Base-by-base conservation (phyloP, 768 basidiomycete species). In the Boletus sp. region DNA sequence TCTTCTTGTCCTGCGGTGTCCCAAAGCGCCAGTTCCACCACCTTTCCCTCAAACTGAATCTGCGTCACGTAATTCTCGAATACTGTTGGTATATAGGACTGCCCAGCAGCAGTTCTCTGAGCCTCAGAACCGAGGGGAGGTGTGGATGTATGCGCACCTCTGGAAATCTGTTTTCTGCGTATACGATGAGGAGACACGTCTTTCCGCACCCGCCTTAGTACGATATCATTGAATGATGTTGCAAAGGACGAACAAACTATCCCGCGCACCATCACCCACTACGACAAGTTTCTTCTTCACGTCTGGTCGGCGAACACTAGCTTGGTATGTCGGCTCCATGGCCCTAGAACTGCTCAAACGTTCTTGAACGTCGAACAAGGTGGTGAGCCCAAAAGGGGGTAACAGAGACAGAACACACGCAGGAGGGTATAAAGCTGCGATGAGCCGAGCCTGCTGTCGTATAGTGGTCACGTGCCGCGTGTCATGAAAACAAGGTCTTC, bases 1-100 rank as follows among this genome's bases (percentile, higher is more conserved):
- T 98, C 94, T 73, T 98, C 94, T 70, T 97, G 94, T 27, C 94
- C 94, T 1, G 94, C 94, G 1, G 94, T 98, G 73, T 98, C 94
- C 93, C 96, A 99, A 17, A 99, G 79, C n/a, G 97, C 96, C 40
- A 99, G 82, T 66, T 97, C 93, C 57, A 99, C 85, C 19, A 90
- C 77, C 73, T 93, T 94, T 52, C 88, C 86, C 25, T 95, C 93
- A 64, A 88, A 92, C 46, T 83, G 77, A 35, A 94, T 88, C 59
- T 89, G 85, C 13, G 90, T 92, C 51, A 93, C 90, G 65, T 93
- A 94, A 79, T 93, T 94, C 72, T 95, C 93, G 69, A 95, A 95
- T 10, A 95, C 93, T 21, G 93, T 94, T 30, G 93, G 93, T 63
- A 93, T 86, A 71, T 95, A 94, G 32, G 90, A 84, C 93, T 96